Evolutionary conservation across 2,329 filamentous ascomycete genomes (phyloP), one percentile per base, ranked within the genome.

Genomic region (Microsporum canis): DNA sequence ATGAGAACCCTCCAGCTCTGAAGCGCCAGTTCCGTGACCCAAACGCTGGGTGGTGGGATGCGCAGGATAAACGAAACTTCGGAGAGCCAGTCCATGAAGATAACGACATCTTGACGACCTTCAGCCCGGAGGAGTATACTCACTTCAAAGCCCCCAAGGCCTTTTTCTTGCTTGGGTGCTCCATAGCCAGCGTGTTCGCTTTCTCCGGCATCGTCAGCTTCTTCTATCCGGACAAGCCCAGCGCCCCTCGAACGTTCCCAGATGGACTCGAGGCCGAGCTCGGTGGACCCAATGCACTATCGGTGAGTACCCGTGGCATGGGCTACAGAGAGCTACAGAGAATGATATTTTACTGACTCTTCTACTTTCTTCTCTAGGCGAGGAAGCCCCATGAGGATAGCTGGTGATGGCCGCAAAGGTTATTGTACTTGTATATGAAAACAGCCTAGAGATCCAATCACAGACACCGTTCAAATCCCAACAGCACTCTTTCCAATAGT

Each of bases 31-130:
- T 90, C 78, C 89, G 94, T 73, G 94, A 97, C 75, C 94, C 95
- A 39, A 84, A 97, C 74, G 92, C 77, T 72, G 86, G 89, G 72
- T 99, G 91, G 90, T 97, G 91, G 89, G 92, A 99, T 77, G 88
- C 91, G 76, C 94, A 99, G 78, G 94, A 97, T 76, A 87, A 91
- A 73, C 85, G 94, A 71, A 97, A 99, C 82, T 97, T 89, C 73
- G 91, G 91, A 76, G 95, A 99, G 77, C 89, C 92, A 10, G 85
- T 95, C 59, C 92, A 99, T 76, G 95, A 99, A 77, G 94, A 99
- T 75, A 88, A 96, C 76, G 95, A 99, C 74, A 82, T 91, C 62
- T 81, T 97, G 62, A 91, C 91, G 68, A 87, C 96, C 66, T 92
- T 99, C 77, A 88, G 89, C 58, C 85, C 90, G 1, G 86, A 94